Evolutionary conservation across 345 rosid species (phyloP).

Genomic region (Viola odorata): DNA sequence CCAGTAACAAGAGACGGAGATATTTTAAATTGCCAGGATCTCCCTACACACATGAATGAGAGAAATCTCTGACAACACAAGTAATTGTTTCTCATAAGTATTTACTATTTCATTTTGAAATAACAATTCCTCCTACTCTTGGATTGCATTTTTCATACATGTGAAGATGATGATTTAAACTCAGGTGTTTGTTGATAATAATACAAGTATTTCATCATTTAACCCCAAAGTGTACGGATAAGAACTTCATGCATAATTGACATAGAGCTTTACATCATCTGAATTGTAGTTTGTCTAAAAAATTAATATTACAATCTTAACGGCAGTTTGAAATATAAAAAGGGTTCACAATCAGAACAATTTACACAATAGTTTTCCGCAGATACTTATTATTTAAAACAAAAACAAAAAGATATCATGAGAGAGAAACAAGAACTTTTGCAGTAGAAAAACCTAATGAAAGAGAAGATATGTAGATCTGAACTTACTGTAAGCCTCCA

Average conservation of each 20-base stretch:
- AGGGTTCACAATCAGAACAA: neutral
- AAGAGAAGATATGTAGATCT: constrained; percentile 8
- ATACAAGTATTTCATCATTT: too few relatives aligned
- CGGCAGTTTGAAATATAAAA: neutral
- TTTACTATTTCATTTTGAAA: neutral
- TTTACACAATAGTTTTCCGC: too few relatives aligned
- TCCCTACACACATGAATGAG: neutral
- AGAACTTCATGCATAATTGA: neutral
- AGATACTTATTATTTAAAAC: too few relatives aligned
- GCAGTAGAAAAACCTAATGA: neutral
- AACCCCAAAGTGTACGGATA: neutral
- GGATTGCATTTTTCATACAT: neutral
- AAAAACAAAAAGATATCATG: too few relatives aligned
- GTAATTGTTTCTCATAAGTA: neutral
- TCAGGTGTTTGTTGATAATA: neutral
- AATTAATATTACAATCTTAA: neutral
- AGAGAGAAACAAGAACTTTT: neutral
- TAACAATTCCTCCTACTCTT: neutral
- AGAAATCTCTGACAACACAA: constrained; percentile 4
- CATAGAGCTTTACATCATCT: neutral
- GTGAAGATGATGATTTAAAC: neutral
- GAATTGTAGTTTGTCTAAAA: neutral
- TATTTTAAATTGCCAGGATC: neutral
- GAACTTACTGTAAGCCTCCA: constrained; percentile 91
- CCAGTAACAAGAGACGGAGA: neutral